A percentile compares a stretch with the other conserved stretches of the same genome.
phyloP scores from a whole-genome alignment of 2,329 filamentous ascomycete species.

The Colletotrichum brevisporum region DNA sequence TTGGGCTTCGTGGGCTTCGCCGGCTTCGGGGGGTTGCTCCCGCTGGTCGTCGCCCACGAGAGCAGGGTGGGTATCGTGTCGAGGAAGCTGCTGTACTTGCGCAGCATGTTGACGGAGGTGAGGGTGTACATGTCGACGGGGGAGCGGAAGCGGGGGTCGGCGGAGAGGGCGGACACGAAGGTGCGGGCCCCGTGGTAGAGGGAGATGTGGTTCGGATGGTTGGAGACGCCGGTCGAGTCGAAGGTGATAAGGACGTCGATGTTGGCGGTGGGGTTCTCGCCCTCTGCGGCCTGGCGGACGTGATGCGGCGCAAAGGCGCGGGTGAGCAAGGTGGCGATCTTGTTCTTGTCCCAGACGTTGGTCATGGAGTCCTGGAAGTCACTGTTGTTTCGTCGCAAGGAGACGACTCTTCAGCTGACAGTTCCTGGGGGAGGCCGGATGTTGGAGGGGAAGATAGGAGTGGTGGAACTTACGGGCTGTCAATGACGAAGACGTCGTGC shows the following conservation, averaged over 20 bases:
- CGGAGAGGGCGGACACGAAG: constrained; percentile 77
- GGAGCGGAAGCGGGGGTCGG: constrained; percentile 74
- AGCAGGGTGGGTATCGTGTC: constrained; percentile 82
- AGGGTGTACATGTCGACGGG: constrained; percentile 91
- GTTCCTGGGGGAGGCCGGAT: too few species aligned
- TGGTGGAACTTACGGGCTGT: constrained; percentile 72
- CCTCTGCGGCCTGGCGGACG: constrained; percentile 50
- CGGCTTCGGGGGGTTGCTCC: constrained; percentile 40
- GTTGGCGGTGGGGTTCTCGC: constrained; percentile 59
- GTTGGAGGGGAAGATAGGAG: not conserved
- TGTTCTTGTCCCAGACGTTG: constrained; percentile 78
- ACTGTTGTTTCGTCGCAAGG: constrained; percentile 43
- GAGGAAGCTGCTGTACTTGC: constrained; percentile 86
- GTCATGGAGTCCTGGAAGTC: constrained; percentile 94
- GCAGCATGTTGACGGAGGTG: constrained; percentile 76
- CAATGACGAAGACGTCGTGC: constrained; percentile 88
- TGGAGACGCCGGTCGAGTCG: constrained; percentile 84
- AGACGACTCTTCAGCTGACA: too few species aligned
- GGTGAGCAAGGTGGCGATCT: constrained; percentile 79
- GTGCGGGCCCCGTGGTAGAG: constrained; percentile 84
- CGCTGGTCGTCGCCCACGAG: constrained; percentile 61
- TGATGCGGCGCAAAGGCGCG: constrained; percentile 81
- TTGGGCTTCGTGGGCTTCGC: constrained; percentile 25
- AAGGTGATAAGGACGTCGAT: constrained; percentile 94
- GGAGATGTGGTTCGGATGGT: constrained; percentile 93